These are phyloP conservation scores for Rhynchosporium secalis DNA, from an alignment of 2,329 filamentous ascomycete species.

Conservation along the genomic window DNA sequence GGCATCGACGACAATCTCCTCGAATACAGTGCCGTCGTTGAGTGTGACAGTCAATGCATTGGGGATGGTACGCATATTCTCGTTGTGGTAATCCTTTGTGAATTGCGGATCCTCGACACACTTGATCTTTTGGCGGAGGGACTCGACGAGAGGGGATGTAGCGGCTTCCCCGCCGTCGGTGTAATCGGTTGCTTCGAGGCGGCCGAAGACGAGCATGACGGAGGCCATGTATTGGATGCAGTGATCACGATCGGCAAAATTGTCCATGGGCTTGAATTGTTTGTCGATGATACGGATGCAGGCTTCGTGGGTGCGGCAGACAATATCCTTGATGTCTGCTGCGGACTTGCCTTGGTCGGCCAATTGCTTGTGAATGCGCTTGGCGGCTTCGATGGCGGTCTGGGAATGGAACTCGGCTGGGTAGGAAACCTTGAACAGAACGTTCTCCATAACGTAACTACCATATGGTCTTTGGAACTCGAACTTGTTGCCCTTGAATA, in stretches of 20 bases:
- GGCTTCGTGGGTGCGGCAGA: constrained; percentile 95
- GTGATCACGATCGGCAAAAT: constrained; percentile 99
- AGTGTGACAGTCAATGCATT: constrained; percentile 94
- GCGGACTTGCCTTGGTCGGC: constrained; percentile 84
- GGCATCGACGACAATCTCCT: constrained; percentile 90
- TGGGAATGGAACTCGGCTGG: constrained; percentile 99
- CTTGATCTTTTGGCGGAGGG: constrained; percentile 87
- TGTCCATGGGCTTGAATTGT: constrained; percentile 99
- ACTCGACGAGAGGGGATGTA: constrained; percentile 84
- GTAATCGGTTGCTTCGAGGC: constrained; percentile 92
- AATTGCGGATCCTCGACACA: constrained; percentile 96
- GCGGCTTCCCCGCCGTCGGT: constrained; percentile 89
- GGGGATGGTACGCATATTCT: constrained; percentile 89
- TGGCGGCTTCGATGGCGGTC: constrained; percentile 92
- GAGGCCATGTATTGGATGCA: constrained; percentile 99
- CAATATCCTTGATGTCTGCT: constrained; percentile 88
- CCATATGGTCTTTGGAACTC: constrained; percentile 95
- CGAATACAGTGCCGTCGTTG: constrained; percentile 88
- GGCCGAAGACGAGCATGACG: constrained; percentile 93
- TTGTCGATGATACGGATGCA: constrained; percentile 99
- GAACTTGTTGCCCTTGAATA: constrained; percentile 95
- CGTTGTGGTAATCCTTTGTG: constrained; percentile 94
- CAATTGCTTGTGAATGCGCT: constrained; percentile 83
- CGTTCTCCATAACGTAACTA: constrained; percentile 99
- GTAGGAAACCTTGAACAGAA: constrained; percentile 99